phyloP scores from a whole-genome alignment of 345 rosid species.

The Gossypium ekmanianum region DNA sequence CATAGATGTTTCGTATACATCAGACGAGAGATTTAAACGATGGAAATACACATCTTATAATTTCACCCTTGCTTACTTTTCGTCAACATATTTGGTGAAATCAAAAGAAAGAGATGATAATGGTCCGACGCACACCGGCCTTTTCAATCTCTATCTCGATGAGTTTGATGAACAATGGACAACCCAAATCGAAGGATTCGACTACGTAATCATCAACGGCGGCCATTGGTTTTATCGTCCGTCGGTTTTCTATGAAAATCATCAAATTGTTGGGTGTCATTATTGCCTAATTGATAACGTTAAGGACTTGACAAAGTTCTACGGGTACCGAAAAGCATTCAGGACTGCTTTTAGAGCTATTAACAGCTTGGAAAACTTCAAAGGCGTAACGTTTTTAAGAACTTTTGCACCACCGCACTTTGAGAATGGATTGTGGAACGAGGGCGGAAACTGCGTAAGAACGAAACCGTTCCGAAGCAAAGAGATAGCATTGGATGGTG shows the following conservation, averaged over 20 bases:
- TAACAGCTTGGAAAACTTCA: constrained; percentile 41
- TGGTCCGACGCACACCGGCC: constrained; percentile 40
- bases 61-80: constrained; percentile 66
- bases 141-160: constrained; percentile 62
- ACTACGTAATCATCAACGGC: constrained; percentile 53
- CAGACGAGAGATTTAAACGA: constrained; percentile 54
- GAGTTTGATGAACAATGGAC: constrained; percentile 55
- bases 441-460: constrained; percentile 75
- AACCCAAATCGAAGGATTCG: constrained; percentile 48
- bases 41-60: constrained; percentile 68
- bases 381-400: constrained; percentile 59
- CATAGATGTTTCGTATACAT: constrained; percentile 47
- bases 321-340: constrained; percentile 61
- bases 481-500: constrained; percentile 50
- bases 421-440: constrained; percentile 73
- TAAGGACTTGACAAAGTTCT: constrained; percentile 52
- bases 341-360: constrained; percentile 65
- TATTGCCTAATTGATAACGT: constrained; percentile 50
- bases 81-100: constrained; percentile 63
- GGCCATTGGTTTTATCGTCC: constrained; percentile 97
- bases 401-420: constrained; percentile 77
- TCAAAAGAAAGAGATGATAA: constrained; percentile 32
- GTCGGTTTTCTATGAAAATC: constrained; percentile 43
- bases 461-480: constrained; percentile 48
- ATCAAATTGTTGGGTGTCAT: constrained; percentile 49